Evolutionary conservation across 2,329 filamentous ascomycete species (phyloP).

Genomic region (Cucurbitaria berberidis): DNA sequence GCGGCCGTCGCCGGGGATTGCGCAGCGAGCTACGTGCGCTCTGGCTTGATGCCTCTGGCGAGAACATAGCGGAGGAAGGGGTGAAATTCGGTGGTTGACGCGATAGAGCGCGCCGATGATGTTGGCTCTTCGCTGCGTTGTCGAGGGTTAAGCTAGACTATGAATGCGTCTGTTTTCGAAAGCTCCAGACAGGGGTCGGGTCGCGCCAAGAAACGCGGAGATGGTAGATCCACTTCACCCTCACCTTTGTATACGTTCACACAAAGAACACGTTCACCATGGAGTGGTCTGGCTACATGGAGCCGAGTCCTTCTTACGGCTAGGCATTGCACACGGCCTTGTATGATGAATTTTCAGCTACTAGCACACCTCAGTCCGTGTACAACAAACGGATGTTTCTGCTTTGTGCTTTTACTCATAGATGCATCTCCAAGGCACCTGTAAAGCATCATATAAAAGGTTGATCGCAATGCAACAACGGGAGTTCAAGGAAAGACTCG

Average conservation of each 20-base stretch:
- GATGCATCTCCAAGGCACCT: no score
- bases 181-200: conserved; percentile 21
- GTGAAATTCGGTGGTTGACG: conserved; percentile 22
- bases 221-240: not conserved
- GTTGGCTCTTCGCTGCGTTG: conserved; percentile 24
- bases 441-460: no score
- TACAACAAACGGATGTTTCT: no score
- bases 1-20: conserved; percentile 55
- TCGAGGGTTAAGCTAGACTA: conserved; percentile 22
- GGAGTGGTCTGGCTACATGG: not conserved
- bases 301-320: no score
- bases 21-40: conserved; percentile 50
- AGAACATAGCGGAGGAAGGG: conserved; percentile 44
- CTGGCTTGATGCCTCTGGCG: conserved; percentile 45
- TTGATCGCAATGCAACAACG: not conserved
- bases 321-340: no score
- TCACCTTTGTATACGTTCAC: not conserved
- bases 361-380: no score
- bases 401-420: no score
- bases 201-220: conserved; percentile 4
- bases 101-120: conserved; percentile 40
- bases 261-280: not conserved
- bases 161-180: conserved; percentile 22
- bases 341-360: no score
- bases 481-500: not conserved